A percentile compares a stretch with the other conserved stretches of the same genome.
These are phyloP conservation scores for Aspergillus sp. DNA, from an alignment of 2,329 filamentous ascomycete species.

Conservation along the genomic window DNA sequence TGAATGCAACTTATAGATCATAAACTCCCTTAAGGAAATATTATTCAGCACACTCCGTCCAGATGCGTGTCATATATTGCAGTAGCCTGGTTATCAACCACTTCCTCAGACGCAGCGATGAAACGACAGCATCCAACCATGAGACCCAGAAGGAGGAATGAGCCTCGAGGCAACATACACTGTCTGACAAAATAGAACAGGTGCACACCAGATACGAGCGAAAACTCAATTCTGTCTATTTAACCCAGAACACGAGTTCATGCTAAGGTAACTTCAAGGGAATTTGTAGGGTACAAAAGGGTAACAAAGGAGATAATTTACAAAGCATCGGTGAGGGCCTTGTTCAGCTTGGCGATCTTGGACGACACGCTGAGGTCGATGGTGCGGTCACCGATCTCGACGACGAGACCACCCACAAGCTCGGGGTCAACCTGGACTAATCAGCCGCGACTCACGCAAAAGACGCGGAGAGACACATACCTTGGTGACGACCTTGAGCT, in stretches of 20 bases:
- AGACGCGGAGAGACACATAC: slow-evolving; percentile 44
- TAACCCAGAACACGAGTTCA: slow-evolving; percentile 11
- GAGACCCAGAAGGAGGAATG: no score
- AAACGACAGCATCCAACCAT: no score
- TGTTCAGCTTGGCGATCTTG: slow-evolving; percentile 98
- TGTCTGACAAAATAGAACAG: not conserved
- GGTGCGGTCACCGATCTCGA: slow-evolving; percentile 96
- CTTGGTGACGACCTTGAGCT: slow-evolving; percentile 94
- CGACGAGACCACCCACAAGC: slow-evolving; percentile 87
- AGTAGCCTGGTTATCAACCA: no score
- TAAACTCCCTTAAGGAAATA: no score
- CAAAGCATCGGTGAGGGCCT: slow-evolving; percentile 93
- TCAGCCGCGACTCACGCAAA: no score
- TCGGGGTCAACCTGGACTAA: slow-evolving; percentile 77
- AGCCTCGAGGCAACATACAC: no score
- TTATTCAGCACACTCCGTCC: no score
- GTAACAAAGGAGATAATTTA: slow-evolving; percentile 57
- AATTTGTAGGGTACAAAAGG: not conserved
- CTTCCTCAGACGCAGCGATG: no score
- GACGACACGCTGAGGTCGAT: slow-evolving; percentile 95
- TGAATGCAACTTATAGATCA: no score
- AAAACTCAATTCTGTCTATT: slow-evolving; percentile 13
- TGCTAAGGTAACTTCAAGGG: slow-evolving; percentile 4
- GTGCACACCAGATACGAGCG: not conserved
- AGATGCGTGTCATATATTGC: no score